Evolutionary conservation across 768 basidiomycete species (phyloP).

Genomic region (Boletus sp.): DNA sequence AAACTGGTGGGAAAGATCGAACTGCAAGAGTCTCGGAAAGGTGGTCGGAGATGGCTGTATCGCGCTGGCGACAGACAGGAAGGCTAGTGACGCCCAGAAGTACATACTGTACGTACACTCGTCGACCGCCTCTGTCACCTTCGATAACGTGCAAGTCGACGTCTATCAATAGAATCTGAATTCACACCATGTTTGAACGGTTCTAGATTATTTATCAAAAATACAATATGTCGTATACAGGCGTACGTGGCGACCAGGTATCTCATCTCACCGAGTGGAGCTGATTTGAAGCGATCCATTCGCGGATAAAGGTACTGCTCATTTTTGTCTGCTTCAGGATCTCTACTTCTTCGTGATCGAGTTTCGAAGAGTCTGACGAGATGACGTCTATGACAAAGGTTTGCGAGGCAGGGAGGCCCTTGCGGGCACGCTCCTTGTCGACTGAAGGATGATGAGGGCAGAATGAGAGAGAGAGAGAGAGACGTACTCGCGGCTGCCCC

Average conservation of each 20-base stretch:
- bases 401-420: constrained; percentile 56
- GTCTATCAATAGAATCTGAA: neutral
- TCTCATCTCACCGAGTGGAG: constrained; percentile 7
- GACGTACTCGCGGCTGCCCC: constrained; percentile 71
- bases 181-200: neutral
- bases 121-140: neutral
- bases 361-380: constrained; percentile 55
- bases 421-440: constrained; percentile 54
- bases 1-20: constrained; percentile 23
- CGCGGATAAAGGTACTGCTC: constrained; percentile 90
- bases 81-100: neutral
- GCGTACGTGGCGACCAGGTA: neutral
- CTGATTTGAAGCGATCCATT: constrained; percentile 67
- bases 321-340: constrained; percentile 79
- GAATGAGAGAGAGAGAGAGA: constrained; percentile 6
- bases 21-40: constrained; percentile 15
- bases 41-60: neutral
- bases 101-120: constrained; percentile 1
- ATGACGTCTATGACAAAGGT: constrained; percentile 90
- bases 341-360: constrained; percentile 66
- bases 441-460: constrained; percentile 43
- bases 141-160: neutral
- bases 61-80: constrained; percentile 1
- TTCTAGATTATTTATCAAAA: neutral
- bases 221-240: constrained; percentile 7